A percentile compares a stretch with the other conserved stretches of the same genome.
phyloP scores from a whole-genome alignment of 1,284 basidiomycete species.

The Mycena sp. region DNA sequence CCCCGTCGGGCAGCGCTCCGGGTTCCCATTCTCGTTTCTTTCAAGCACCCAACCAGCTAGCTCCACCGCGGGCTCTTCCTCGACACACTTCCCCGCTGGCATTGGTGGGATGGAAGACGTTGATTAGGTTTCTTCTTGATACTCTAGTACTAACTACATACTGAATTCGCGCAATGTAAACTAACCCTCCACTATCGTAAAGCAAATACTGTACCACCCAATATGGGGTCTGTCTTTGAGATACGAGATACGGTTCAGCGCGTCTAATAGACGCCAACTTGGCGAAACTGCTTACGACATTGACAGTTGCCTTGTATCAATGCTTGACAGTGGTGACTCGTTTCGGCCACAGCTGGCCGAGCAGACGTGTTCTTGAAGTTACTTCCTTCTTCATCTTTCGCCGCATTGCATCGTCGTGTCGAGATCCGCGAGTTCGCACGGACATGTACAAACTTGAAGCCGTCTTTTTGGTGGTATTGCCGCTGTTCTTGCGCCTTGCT shows the following conservation, averaged over 20 bases:
- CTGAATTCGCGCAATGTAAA: conserved; percentile 3
- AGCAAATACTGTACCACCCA: conserved; percentile 8
- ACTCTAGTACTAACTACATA: conserved; percentile 1
- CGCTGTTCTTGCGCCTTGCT: not conserved
- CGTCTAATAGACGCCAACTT: too few relatives aligned
- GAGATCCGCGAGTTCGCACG: not conserved
- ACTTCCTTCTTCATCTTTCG: too few relatives aligned
- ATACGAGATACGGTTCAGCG: too few relatives aligned
- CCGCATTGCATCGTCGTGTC: not conserved
- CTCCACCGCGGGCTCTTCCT: conserved; percentile 2
- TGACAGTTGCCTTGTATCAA: too few relatives aligned
- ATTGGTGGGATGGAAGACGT: conserved; percentile 42
- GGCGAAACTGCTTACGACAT: too few relatives aligned
- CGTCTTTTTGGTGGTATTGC: not conserved
- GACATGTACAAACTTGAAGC: conserved; percentile 5
- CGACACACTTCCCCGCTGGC: conserved; percentile 8
- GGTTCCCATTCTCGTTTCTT: conserved; percentile 10
- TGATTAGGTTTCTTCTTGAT: conserved; percentile 34
- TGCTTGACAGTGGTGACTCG: too few relatives aligned
- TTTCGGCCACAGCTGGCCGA: too few relatives aligned
- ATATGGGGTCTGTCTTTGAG: too few relatives aligned
- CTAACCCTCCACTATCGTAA: conserved; percentile 3
- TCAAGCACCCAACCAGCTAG: not conserved
- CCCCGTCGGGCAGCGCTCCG: not conserved
- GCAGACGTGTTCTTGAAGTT: too few relatives aligned